Percentiles rank a stretch among this genome's conserved stretches.
Conservation (phyloP, 306 rosid species). For the Dryas drummondii region DNA sequence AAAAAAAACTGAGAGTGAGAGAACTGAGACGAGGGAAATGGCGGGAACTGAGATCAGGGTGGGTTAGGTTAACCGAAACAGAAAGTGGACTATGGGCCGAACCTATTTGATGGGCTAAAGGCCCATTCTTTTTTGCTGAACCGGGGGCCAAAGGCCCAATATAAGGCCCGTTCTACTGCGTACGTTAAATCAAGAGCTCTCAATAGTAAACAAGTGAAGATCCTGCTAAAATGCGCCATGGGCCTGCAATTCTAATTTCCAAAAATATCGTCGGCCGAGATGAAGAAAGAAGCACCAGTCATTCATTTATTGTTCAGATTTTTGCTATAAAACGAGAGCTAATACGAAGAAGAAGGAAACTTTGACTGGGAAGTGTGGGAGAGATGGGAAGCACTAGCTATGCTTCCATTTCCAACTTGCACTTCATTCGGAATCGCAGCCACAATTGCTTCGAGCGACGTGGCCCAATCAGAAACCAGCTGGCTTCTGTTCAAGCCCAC, state of each 20-base stretch:
- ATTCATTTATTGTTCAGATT: conserved; percentile 11
- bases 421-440: conserved; percentile 28
- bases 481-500: conserved; percentile 35
- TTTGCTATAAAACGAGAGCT: conserved; percentile 2
- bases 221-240: conserved; percentile 16
- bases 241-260: background rate
- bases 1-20: background rate
- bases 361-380: background rate
- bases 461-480: conserved; percentile 35
- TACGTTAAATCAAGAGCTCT: background rate
- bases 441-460: conserved; percentile 22
- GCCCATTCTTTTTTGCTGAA: too few species aligned
- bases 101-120: too few species aligned
- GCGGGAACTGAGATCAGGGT: conserved; percentile 28
- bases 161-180: background rate
- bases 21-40: conserved; percentile 5
- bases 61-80: too few species aligned
- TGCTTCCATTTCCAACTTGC: conserved; percentile 49
- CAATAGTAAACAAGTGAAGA: background rate
- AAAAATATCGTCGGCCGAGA: conserved; percentile 34
- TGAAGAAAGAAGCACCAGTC: conserved; percentile 34
- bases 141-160: too few species aligned
- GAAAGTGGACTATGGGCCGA: background rate
- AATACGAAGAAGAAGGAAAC: conserved; percentile 4
- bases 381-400: conserved; percentile 57